Evolutionary conservation across 2,329 filamentous ascomycete species (phyloP).

Genomic region (Xylariomycetidae sp.): DNA sequence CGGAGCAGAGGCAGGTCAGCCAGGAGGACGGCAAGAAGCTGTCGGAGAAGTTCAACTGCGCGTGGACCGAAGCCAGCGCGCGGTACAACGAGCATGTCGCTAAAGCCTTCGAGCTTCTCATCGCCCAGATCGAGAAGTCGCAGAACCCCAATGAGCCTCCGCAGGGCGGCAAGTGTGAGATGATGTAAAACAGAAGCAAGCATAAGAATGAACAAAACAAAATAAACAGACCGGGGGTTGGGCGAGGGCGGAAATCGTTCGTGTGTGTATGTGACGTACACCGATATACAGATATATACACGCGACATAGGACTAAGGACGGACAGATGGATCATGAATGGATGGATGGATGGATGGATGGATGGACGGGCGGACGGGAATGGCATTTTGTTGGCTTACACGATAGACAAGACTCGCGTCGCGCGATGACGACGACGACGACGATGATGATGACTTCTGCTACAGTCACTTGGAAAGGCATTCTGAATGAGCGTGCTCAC

Average conservation of each 20-base stretch:
- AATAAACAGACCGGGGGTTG: too few species aligned
- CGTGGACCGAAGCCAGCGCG: conserved; percentile 91
- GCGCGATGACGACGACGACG: too few species aligned
- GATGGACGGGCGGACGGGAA: too few species aligned
- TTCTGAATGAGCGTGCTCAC: too few species aligned
- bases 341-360: background rate
- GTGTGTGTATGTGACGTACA: background rate
- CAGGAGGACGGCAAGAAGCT: conserved; percentile 80
- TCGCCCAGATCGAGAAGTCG: conserved; percentile 90
- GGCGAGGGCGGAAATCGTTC: too few species aligned
- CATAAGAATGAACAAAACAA: conserved; percentile 1
- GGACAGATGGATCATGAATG: background rate
- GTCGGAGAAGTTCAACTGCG: conserved; percentile 82
- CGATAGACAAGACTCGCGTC: too few species aligned
- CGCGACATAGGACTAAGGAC: background rate
- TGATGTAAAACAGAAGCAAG: conserved; percentile 63
- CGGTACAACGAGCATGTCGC: conserved; percentile 91
- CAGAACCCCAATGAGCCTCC: conserved; percentile 85
- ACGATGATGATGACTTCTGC: too few species aligned
- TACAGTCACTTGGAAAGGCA: too few species aligned
- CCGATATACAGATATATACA: conserved; percentile 2
- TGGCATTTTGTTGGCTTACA: too few species aligned
- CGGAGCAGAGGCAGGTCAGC: conserved; percentile 88
- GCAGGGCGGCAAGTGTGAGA: conserved; percentile 70
- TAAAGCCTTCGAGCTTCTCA: conserved; percentile 90